Conservation (phyloP, 805 yeast genomes). For the Candida gorgasii region DNA sequence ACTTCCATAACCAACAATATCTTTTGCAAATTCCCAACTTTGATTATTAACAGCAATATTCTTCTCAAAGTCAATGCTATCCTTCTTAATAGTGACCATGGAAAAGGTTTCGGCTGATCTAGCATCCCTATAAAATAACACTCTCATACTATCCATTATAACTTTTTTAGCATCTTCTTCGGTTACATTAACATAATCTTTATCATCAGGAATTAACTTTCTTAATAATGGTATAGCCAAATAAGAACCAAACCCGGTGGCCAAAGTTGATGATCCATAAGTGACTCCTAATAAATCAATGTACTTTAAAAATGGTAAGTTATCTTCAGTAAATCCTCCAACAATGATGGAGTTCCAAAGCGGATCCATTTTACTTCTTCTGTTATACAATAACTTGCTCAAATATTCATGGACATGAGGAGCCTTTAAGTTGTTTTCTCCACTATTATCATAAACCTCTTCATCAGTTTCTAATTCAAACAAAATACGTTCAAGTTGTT, state of each 20-base stretch:
- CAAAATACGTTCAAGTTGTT: conserved; percentile 70
- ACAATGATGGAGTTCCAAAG: conserved; percentile 93
- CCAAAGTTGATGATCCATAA: conserved; percentile 82
- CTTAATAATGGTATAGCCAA: conserved; percentile 91
- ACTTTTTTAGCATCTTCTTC: conserved; percentile 76
- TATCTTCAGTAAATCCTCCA: conserved; percentile 77
- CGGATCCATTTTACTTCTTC: conserved; percentile 94
- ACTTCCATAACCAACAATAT: conserved; percentile 88
- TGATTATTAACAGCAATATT: conserved; percentile 68
- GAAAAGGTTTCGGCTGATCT: conserved; percentile 87
- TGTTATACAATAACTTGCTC: conserved; percentile 76
- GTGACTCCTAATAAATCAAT: conserved; percentile 92
- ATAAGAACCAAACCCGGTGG: conserved; percentile 96
- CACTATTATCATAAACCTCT: conserved; percentile 76
- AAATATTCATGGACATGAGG: conserved; percentile 86
- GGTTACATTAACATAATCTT: conserved; percentile 65
- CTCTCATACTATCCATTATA: conserved; percentile 88
- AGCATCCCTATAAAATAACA: conserved; percentile 93
- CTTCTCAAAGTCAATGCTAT: conserved; percentile 52
- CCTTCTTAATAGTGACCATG: conserved; percentile 64
- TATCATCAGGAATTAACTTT: conserved; percentile 76
- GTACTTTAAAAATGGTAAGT: conserved; percentile 70
- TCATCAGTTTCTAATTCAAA: conserved; percentile 74
- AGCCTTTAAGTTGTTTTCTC: conserved; percentile 64
- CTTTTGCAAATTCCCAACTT: conserved; percentile 89